Conservation (phyloP, 202 grass and related monocot species). For the Panicum virgatum region DNA sequence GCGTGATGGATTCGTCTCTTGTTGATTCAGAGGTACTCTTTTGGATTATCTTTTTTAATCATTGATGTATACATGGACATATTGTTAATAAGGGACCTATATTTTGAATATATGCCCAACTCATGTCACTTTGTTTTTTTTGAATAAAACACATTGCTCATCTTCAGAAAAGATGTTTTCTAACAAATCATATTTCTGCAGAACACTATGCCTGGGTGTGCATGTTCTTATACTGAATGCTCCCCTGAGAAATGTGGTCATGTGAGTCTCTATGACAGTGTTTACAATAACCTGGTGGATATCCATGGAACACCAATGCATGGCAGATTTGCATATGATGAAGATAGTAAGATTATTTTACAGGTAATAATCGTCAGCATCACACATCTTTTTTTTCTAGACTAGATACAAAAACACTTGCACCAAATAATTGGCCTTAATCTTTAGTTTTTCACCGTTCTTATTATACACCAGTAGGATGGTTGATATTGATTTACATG, state of each 20-base stretch:
- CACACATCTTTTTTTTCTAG: background rate
- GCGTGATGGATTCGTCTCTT: conserved; percentile 71
- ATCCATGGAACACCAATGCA: conserved; percentile 57
- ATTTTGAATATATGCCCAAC: background rate
- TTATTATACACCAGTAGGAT: conserved; percentile 11
- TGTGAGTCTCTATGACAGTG: conserved; percentile 61
- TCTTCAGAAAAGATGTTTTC: conserved; percentile 40
- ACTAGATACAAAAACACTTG: background rate
- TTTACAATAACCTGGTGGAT: conserved; percentile 67
- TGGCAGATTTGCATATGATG: conserved; percentile 83
- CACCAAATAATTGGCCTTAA: background rate
- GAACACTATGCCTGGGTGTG: conserved; percentile 61
- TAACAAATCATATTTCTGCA: conserved; percentile 49
- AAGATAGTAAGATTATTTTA: conserved; percentile 67
- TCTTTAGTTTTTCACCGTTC: background rate
- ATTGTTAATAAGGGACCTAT: background rate
- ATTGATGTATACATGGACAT: conserved; percentile 21
- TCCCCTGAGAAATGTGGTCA: conserved; percentile 75
- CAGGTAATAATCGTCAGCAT: conserved; percentile 54
- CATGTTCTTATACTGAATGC: conserved; percentile 55
- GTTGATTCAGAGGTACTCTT: conserved; percentile 65
- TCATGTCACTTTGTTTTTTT: too few relatives aligned
- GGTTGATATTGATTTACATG: background rate
- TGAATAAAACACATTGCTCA: conserved; percentile 39
- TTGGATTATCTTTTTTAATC: background rate